phyloP scores from a whole-genome alignment of 805 yeast genomes.

The Starmera dryadoides region DNA sequence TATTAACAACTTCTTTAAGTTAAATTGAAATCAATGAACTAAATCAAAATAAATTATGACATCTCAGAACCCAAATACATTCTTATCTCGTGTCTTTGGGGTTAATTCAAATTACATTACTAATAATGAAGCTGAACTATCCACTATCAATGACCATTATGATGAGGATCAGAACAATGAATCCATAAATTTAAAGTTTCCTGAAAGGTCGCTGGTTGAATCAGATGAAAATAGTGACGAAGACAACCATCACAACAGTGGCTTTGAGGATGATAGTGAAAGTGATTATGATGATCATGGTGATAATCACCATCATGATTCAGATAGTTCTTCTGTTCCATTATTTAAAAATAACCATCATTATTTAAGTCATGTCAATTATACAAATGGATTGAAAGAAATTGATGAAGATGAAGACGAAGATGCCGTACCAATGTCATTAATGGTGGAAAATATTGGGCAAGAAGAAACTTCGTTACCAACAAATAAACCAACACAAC shows the following conservation, averaged over 20 bases:
- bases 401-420: background rate
- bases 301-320: background rate
- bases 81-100: constrained; percentile 60
- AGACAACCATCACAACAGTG: background rate
- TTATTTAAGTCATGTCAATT: background rate
- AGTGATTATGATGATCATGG: background rate
- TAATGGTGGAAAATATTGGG: background rate
- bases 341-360: background rate
- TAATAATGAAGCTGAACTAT: constrained; percentile 14
- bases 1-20: background rate
- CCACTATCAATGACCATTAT: constrained; percentile 8
- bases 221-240: constrained; percentile 11
- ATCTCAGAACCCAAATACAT: constrained; percentile 35
- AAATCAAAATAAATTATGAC: constrained; percentile 5
- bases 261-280: background rate
- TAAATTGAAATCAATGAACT: background rate
- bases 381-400: background rate
- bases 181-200: background rate
- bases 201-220: constrained; percentile 16
- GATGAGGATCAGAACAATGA: constrained; percentile 3
- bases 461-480: background rate
- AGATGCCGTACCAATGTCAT: background rate
- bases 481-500: background rate
- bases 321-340: background rate
- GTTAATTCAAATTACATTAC: constrained; percentile 23